Evolutionary conservation across 2,329 filamentous ascomycete genomes (phyloP).

Genomic region (Xylaria sp.): DNA sequence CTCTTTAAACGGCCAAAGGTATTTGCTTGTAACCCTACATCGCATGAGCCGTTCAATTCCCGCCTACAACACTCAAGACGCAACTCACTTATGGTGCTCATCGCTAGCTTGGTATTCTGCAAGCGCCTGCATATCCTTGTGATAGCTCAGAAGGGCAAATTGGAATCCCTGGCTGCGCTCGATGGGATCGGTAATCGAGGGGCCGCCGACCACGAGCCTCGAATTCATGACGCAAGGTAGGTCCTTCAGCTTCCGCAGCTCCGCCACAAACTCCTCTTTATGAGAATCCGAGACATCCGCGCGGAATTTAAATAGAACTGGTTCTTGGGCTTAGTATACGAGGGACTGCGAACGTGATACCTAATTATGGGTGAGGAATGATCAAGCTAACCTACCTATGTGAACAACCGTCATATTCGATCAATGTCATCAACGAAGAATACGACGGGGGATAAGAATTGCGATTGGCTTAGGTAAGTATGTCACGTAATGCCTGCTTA

Average conservation of each 20-base stretch:
- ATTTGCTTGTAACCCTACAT: slow-evolving; percentile 61
- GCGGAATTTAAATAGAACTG: slow-evolving; percentile 35
- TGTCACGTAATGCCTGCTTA: not conserved
- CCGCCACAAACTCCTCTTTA: slow-evolving; percentile 57
- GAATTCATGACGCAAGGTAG: slow-evolving; percentile 60
- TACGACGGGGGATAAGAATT: not conserved
- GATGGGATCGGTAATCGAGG: slow-evolving; percentile 63
- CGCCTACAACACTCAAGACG: not conserved
- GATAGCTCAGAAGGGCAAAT: slow-evolving; percentile 63
- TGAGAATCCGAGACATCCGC: slow-evolving; percentile 44
- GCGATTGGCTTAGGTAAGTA: not conserved
- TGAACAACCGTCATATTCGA: slow-evolving; percentile 27
- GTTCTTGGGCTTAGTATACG: not conserved
- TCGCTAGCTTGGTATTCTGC: slow-evolving; percentile 63
- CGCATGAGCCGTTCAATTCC: not conserved
- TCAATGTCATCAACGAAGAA: not conserved
- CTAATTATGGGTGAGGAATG: not conserved
- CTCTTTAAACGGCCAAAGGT: slow-evolving; percentile 64
- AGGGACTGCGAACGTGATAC: not conserved
- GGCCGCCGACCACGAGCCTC: slow-evolving; percentile 63
- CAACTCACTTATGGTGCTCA: slow-evolving; percentile 60
- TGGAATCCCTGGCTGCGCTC: slow-evolving; percentile 65
- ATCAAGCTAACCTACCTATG: slow-evolving; percentile 23
- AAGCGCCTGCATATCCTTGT: slow-evolving; percentile 57
- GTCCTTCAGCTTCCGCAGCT: slow-evolving; percentile 61